Evolutionary conservation across 192 early-diverging fungal species (phyloP), one percentile per base, ranked within the genome.

Genomic region (Funneliformis mosseae): DNA sequence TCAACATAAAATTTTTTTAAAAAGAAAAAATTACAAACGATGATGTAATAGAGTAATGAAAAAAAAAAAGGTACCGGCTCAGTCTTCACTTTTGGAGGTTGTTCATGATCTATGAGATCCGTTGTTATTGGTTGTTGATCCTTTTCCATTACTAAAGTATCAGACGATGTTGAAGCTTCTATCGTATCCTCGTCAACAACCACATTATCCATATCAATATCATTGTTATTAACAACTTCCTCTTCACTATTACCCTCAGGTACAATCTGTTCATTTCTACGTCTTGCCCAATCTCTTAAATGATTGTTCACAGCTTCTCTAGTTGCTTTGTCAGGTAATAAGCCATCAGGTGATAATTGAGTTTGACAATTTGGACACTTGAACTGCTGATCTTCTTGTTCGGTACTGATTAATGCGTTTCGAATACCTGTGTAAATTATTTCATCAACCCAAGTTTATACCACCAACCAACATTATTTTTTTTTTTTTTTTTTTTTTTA

Each of bases 301-400:
- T 86, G 84, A n/a, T 83, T 63, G 18, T 91, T 90, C 9, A 92
- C 92, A 12, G 84, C 83, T 62, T 82, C 79, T 18, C 91, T 86
- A 39, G 90, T 77, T 16, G 81, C 79, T 46, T 84, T 80, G 77
- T 91, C 85, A 0, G 89, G 79, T 21, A 88, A 77, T 16, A 93
- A 84, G 14, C 89, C 81, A 82, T 92, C 92, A 8, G 91, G 91
- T 2, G 84, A 83, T 69, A 86, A 86, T 39, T 84, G 70, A 41
- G 82, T 28, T 59, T 74, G 46, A 75, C 92, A 94, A 42, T 83
- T 75, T 46, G 89, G 92, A 76, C 92, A 94, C 55, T 87, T 85
- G 81, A 91, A 87, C 10, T 84, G 82, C 38, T 86, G 83, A 68
- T 84, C 84, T 39, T 76, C 83, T 63, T 92, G 87, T 50, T 82